Evolutionary conservation across 805 yeast species (phyloP).

Genomic region (Candida ficus): DNA sequence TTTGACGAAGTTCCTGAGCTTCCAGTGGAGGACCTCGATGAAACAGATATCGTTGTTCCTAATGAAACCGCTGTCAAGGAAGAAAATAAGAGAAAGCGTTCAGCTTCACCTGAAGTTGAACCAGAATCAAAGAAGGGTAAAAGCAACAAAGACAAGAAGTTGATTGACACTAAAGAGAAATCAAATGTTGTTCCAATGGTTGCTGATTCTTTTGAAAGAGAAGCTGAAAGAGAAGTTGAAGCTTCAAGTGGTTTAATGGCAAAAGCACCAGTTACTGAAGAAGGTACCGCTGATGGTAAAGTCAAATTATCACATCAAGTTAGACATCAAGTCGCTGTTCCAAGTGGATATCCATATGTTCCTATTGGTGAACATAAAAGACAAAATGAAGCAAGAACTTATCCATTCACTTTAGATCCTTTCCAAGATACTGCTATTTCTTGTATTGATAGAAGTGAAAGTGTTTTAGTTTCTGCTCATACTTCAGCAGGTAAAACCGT

Average conservation of each 20-base stretch:
- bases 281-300: constrained; percentile 32
- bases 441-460: constrained; percentile 90
- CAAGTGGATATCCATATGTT: constrained; percentile 81
- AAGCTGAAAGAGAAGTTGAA: constrained; percentile 84
- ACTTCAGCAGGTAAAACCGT: constrained; percentile 99
- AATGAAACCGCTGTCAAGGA: constrained; percentile 9
- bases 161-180: constrained; percentile 35
- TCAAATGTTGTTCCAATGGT: constrained; percentile 64
- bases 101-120: constrained; percentile 22
- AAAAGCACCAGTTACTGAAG: constrained; percentile 28
- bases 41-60: constrained; percentile 3
- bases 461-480: constrained; percentile 95
- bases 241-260: constrained; percentile 68
- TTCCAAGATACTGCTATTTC: constrained; percentile 96
- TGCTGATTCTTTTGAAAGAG: constrained; percentile 82
- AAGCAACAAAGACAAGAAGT: constrained; percentile 26
- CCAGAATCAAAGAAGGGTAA: constrained; percentile 13
- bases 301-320: constrained; percentile 87
- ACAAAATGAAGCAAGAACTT: constrained; percentile 72
- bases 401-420: constrained; percentile 92
- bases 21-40: constrained; percentile 9
- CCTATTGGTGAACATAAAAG: constrained; percentile 89
- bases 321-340: constrained; percentile 95
- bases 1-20: constrained; percentile 50
- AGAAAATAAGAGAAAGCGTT: constrained; percentile 20